Base-by-base conservation (phyloP, 129 eudicot genomes). In the Arctium lappa region DNA sequence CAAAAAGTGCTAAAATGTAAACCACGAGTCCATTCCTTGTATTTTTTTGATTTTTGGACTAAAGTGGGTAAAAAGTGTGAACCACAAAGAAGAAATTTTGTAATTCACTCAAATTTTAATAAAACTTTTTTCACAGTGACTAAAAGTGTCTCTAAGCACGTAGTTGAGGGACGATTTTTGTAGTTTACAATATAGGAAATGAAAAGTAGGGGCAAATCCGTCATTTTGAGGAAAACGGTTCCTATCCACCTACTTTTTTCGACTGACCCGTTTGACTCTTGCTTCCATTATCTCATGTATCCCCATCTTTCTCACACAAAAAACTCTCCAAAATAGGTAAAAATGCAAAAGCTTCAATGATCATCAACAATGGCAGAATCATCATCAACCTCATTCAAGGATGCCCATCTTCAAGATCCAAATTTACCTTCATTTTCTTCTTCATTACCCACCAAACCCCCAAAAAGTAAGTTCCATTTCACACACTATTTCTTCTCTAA, bases 381-480 rank as follows among this genome's bases (percentile, higher is more conserved):
- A 7, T 37, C 83, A 78, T 42, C 82, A 74, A 65, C 44, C 39
- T 74, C 79, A 50, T 53, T 46, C 62, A 86, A 15, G 63, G 73
- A 90, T 80, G 76, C 91, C 85, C 90, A 84, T 65, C 40, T 78
- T 60, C 82, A 33, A 48, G 81, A 81, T 71, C 86, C 82, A 66
- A 72, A 74, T 34, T 15, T 62, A 76, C 8, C 89, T 44, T 4
- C 42, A 44, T 53, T 83, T 50, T 36, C 91, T 56, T 50, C 76
- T 11, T 72, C 91, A 82, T 56, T 78, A 48, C 72, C 81, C 84
- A 79, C 72, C 31, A 81, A 85, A 82, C 88, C 79, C 69, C 76
- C 88, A 84, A 79, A 79, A 76, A 65, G 96, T 88, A 92, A 91
- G 97, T 86, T 86, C 74, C 65, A 33, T 33, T 44, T 71, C 66